Base-by-base conservation (phyloP, 805 yeast genomes). In the Candida pini region DNA sequence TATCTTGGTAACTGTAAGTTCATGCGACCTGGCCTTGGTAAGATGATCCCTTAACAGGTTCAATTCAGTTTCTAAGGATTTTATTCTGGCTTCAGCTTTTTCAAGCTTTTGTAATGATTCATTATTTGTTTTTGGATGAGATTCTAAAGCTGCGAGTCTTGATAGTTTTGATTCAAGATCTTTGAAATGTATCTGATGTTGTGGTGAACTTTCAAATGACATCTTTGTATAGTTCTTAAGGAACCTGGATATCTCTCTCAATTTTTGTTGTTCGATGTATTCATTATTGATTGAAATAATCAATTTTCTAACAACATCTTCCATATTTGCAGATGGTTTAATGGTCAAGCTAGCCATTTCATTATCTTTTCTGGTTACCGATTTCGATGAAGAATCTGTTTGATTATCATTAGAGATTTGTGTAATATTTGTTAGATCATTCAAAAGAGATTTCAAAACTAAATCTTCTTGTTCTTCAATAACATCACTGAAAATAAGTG, bases 231-330 rank as follows among this genome's bases (percentile, higher is more conserved):
- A 83, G 39, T 67, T 69, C 28, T 59, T 57, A 39, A 82, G 53
- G 44, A 79, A 81, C 17, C 58, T 62, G 23, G 74, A 76, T 27
- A 83, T 60, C 9, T 80, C 68, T 29, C 63, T 61, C 35, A 81
- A 53, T 38, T 76, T 68, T 43, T 72, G 63, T 44, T 69, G 76
- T 46, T 81, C 82, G 34, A 76, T 65, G 45, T 72, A 78, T 36
- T 77, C 76, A 42, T 71, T 64, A 33, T 76, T 68, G 14, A 83
- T 58, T 35, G 76, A 76, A 19, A 71, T 60, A 2, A 78, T 67
- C 26, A 84, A 56, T 15, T 69, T 56, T 36, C 72, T 69, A 7
- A 82, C 69, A 5, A 80, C 67, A 33, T 69, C 69, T 25, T 77
- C 78, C 35, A 81, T 57, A 28, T 64, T 71, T 1, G 76, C 64